Base-by-base conservation (phyloP, 2,329 filamentous ascomycete genomes). In the Xylaria arbuscula region DNA sequence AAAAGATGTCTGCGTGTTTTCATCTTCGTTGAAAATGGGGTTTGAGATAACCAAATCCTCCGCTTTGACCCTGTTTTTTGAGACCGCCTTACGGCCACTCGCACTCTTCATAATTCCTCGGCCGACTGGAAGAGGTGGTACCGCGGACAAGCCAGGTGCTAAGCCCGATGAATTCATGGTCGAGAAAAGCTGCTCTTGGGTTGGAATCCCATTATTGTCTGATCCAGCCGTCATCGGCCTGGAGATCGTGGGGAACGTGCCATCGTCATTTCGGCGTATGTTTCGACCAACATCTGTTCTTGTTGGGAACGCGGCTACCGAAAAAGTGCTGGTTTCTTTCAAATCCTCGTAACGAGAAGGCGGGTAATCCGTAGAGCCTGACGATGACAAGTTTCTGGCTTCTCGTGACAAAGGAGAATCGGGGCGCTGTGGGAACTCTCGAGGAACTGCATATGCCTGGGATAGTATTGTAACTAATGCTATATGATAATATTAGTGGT, bases 301-400 rank as follows among this genome's bases (percentile, higher is more conserved):
- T 76, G 77, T 64, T 78, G 79, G 47, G 76, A 82, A 83, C 1
- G 80, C 78, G 0, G 78, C 77, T 24, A 81, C 78, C 1, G 80
- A 77, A 56, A 78, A 76, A 24, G 79, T 75, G 11, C 81, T 80
- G n/a, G 77, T 74, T 8, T 76, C 78, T 73, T 86, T 87, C 3
- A 86, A 65, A 56, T 86, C 84, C 61, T 86, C 83, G 64, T 84
- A 87, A 57, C 81, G 83, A 45, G 78, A 82, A 2, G 83, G 82
- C 0, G 83, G 82, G 34, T 82, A 83, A 15, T 81, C 80, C 17
- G 72, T 62, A 13, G 83, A 82, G 54, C 81, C 80, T 7, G 82
- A 80, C 8, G 83, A 83, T 0, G 81, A 81, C 22, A 83, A 68
- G 40, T 83, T 81, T 61, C 79, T 80, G 65, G 75, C 78, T 22